Conservation (phyloP, 1,284 basidiomycete species). For the Microbotryum lychnidis-dioicae region DNA sequence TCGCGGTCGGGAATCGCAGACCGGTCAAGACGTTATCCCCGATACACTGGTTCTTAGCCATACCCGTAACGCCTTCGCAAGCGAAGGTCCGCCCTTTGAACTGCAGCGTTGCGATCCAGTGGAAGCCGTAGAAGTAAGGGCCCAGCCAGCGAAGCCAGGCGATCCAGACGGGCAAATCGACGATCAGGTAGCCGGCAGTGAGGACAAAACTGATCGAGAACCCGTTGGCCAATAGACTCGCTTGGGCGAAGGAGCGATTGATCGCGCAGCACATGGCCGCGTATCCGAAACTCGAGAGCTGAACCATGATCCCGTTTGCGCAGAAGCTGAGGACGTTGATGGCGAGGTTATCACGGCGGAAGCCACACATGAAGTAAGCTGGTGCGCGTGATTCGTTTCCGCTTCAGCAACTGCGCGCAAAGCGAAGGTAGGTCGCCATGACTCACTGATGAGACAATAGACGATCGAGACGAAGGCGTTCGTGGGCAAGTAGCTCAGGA, state of each 20-base stretch:
- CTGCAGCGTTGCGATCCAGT: conserved; percentile 41
- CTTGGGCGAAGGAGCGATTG: conserved; percentile 40
- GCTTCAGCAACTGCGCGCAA: conserved; percentile 38
- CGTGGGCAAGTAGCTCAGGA: conserved; percentile 27
- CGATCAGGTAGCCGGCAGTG: conserved; percentile 35
- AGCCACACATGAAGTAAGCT: conserved; percentile 37
- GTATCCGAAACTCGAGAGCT: conserved; percentile 43
- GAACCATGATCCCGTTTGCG: conserved; percentile 38
- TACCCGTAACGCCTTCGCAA: conserved; percentile 39
- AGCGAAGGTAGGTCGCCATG: conserved; percentile 36
- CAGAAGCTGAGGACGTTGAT: conserved; percentile 43
- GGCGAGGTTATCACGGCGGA: conserved; percentile 42
- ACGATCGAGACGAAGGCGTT: conserved; percentile 40
- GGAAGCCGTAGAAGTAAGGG: conserved; percentile 34
- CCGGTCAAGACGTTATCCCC: conserved; percentile 44
- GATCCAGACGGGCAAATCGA: conserved; percentile 40
- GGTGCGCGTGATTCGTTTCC: conserved; percentile 24
- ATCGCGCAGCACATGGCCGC: conserved; percentile 42
- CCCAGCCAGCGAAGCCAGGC: conserved; percentile 23
- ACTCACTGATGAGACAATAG: conserved; percentile 31
- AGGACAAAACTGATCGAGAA: conserved; percentile 37
- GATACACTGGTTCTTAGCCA: conserved; percentile 41
- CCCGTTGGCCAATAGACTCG: conserved; percentile 41
- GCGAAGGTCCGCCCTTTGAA: conserved; percentile 40
- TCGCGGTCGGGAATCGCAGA: conserved; percentile 37